These are phyloP conservation scores for Fusarium aywerte DNA, from an alignment of 2,329 filamentous ascomycete genomes.

Conservation along the genomic window DNA sequence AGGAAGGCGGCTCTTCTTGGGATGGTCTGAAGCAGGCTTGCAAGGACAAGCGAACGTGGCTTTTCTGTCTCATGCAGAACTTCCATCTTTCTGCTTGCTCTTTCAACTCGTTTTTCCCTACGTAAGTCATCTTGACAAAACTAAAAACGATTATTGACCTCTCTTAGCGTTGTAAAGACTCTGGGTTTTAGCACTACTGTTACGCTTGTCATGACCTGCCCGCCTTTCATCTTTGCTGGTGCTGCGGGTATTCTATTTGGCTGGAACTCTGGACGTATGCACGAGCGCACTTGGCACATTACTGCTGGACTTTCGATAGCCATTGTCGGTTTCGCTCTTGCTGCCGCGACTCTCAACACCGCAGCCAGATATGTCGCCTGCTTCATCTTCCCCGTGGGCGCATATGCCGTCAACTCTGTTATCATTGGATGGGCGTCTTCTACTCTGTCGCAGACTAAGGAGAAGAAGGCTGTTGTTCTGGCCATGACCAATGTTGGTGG, in stretches of 20 bases:
- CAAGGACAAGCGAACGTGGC: constrained; percentile 62
- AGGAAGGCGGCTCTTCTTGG: constrained; percentile 53
- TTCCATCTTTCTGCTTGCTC: constrained; percentile 63
- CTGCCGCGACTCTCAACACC: constrained; percentile 52
- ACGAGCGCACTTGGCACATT: constrained; percentile 63
- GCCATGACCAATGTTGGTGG: constrained; percentile 62
- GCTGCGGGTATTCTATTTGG: constrained; percentile 58
- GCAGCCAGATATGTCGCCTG: constrained; percentile 55
- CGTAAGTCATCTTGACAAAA: constrained; percentile 32
- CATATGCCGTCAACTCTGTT: constrained; percentile 59
- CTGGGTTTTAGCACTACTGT: constrained; percentile 61
- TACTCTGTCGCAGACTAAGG: constrained; percentile 59
- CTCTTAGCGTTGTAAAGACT: constrained; percentile 56
- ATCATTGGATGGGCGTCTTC: constrained; percentile 59
- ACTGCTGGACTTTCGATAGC: constrained; percentile 56
- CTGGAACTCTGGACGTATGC: constrained; percentile 60
- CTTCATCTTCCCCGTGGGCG: constrained; percentile 56
- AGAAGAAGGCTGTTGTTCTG: constrained; percentile 61
- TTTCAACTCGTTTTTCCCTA: constrained; percentile 60
- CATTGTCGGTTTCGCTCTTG: constrained; percentile 56
- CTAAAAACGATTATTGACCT: neutral
- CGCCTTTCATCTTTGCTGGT: constrained; percentile 63
- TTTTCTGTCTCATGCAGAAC: constrained; percentile 66
- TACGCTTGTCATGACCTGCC: constrained; percentile 63
- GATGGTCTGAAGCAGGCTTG: constrained; percentile 61